Percentiles rank a stretch among this genome's conserved stretches.
phyloP scores from a whole-genome alignment of 2,329 filamentous ascomycete species.

The Botryotinia narcissicola region DNA sequence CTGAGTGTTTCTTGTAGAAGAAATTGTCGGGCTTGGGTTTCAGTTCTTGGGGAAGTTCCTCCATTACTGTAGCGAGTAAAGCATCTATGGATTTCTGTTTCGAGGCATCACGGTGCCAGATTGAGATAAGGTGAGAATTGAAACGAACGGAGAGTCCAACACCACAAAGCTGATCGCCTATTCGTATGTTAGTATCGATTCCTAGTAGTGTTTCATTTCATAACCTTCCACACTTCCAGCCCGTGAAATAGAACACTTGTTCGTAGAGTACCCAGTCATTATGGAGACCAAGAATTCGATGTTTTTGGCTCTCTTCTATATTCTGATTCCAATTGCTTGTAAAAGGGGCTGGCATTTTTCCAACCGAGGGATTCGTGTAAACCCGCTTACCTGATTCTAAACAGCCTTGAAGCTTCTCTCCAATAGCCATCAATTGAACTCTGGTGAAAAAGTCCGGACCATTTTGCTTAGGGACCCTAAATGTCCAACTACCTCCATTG shows the following conservation, averaged over 20 bases:
- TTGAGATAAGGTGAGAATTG: conserved; percentile 81
- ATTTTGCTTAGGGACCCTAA: conserved; percentile 76
- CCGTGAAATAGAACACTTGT: background rate
- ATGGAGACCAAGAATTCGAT: background rate
- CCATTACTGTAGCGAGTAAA: conserved; percentile 69
- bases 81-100: conserved; percentile 76
- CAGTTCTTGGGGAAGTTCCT: conserved; percentile 70
- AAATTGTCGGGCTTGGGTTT: conserved; percentile 69
- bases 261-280: background rate
- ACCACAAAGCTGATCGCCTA: conserved; percentile 84
- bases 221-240: background rate
- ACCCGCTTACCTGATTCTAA: conserved; percentile 62
- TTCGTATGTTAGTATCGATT: conserved; percentile 23
- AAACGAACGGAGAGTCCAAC: conserved; percentile 85
- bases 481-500: conserved; percentile 86
- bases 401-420: conserved; percentile 73
- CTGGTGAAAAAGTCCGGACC: conserved; percentile 77
- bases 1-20: conserved; percentile 86
- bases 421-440: conserved; percentile 77
- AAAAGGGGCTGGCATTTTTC: background rate
- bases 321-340: background rate
- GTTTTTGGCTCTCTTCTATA: background rate
- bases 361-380: background rate
- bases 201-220: background rate
- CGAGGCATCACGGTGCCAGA: conserved; percentile 89